Conservation (phyloP, 306 rosid species). For the Prunus salicina region DNA sequence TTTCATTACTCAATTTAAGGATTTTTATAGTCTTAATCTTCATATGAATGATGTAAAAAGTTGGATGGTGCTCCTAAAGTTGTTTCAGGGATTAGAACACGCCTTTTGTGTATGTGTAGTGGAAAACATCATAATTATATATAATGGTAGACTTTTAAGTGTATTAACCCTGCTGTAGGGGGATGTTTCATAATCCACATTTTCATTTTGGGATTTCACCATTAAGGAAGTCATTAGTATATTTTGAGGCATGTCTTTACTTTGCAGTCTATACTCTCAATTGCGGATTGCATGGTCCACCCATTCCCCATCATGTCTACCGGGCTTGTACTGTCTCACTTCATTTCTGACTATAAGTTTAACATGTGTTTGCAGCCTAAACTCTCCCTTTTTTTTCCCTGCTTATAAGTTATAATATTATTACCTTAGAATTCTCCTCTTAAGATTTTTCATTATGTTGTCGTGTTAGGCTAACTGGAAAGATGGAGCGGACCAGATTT, state of each 20-base stretch:
- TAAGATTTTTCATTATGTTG: background rate
- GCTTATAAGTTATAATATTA: background rate
- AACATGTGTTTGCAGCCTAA: slow-evolving; percentile 4
- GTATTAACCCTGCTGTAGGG: slow-evolving; percentile 18
- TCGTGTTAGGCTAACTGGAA: slow-evolving; percentile 34
- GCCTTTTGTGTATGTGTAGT: slow-evolving; percentile 35
- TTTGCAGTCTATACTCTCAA: background rate
- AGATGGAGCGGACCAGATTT: slow-evolving; percentile 69
- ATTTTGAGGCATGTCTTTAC: slow-evolving; percentile 1
- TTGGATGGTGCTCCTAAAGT: slow-evolving; percentile 5
- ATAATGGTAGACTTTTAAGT: slow-evolving; percentile 20
- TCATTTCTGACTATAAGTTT: background rate
- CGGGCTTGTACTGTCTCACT: background rate
- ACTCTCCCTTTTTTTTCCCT: background rate
- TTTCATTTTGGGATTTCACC: slow-evolving; percentile 3
- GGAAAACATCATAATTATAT: slow-evolving; percentile 36
- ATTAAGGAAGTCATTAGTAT: slow-evolving; percentile 3
- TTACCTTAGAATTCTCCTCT: background rate
- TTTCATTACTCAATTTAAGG: background rate
- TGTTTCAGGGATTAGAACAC: slow-evolving; percentile 13
- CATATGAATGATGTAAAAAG: slow-evolving; percentile 8
- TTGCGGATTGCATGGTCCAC: slow-evolving; percentile 15
- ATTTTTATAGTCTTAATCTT: slow-evolving; percentile 1
- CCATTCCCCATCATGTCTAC: background rate
- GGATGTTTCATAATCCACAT: slow-evolving; percentile 1